These are phyloP conservation scores for Davidsoniella virescens DNA, from an alignment of 2,329 filamentous ascomycete species.

Conservation along the genomic window DNA sequence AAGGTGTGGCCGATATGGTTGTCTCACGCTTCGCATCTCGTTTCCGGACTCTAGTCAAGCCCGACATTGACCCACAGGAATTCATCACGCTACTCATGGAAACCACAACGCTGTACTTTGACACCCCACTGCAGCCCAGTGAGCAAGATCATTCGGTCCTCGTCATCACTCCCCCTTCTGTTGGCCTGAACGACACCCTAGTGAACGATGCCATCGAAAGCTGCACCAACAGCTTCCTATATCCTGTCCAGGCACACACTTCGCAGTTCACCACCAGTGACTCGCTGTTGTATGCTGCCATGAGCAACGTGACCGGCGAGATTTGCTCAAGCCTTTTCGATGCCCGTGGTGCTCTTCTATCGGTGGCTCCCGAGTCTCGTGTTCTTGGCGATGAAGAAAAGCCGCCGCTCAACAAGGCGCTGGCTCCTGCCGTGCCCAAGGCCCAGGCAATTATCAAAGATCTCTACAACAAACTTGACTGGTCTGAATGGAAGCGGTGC, in stretches of 20 bases:
- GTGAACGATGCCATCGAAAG: slow-evolving; percentile 25
- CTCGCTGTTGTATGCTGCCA: slow-evolving; percentile 27
- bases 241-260: slow-evolving; percentile 22
- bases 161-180: not conserved
- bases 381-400: not conserved
- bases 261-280: slow-evolving; percentile 25
- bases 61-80: slow-evolving; percentile 16
- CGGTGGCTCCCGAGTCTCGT: not conserved
- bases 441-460: slow-evolving; percentile 14
- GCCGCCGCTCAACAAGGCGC: slow-evolving; percentile 3
- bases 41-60: slow-evolving; percentile 26
- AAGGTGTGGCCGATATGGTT: slow-evolving; percentile 48
- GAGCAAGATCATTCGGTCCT: slow-evolving; percentile 13
- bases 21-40: slow-evolving; percentile 43
- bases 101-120: slow-evolving; percentile 28
- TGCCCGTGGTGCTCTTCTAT: slow-evolving; percentile 5
- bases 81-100: slow-evolving; percentile 24
- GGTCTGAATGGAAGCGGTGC: slow-evolving; percentile 44
- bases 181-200: no score
- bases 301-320: slow-evolving; percentile 23
- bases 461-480: slow-evolving; percentile 35
- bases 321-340: slow-evolving; percentile 24
- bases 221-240: slow-evolving; percentile 23
- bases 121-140: slow-evolving; percentile 20
- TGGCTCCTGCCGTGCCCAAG: slow-evolving; percentile 4